Conservation (phyloP, 2,329 filamentous ascomycete species). For the Clonostachys byssicola region DNA sequence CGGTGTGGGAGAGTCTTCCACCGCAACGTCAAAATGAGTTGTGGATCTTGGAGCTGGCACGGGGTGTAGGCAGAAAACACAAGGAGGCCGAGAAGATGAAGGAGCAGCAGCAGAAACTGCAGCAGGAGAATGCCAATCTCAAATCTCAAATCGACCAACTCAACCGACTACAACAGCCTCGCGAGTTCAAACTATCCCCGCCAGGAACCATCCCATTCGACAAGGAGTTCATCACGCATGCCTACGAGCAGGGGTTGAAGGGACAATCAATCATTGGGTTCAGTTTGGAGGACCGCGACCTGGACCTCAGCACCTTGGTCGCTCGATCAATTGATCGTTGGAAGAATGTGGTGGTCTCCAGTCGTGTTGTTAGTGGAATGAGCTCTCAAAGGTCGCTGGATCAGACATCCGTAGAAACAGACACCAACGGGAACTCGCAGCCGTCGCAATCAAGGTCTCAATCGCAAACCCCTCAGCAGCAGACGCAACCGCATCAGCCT, state of each 20-base stretch:
- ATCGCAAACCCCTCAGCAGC: constrained; percentile 14
- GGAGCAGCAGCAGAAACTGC: constrained; percentile 41
- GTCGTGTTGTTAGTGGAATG: constrained; percentile 40
- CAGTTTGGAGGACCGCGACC: constrained; percentile 43
- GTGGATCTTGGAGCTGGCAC: constrained; percentile 58
- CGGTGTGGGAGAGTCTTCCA: constrained; percentile 68
- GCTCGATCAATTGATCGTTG: constrained; percentile 55
- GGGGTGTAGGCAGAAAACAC: constrained; percentile 52
- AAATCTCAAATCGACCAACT: constrained; percentile 56
- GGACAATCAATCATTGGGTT: constrained; percentile 36
- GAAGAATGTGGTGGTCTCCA: constrained; percentile 55
- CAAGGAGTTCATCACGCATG: constrained; percentile 37
- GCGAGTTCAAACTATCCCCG: constrained; percentile 50
- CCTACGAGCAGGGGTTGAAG: constrained; percentile 40
- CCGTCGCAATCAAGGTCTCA: constrained; percentile 10
- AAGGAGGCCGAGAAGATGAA: constrained; percentile 49
- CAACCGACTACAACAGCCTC: constrained; percentile 53
- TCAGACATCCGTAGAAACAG: constrained; percentile 15
- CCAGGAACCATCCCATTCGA: constrained; percentile 50
- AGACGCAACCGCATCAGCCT: constrained; percentile 9
- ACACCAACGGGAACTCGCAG: constrained; percentile 12
- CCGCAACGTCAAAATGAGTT: constrained; percentile 51
- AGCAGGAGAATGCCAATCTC: constrained; percentile 53
- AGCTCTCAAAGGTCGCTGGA: constrained; percentile 44
- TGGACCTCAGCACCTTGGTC: constrained; percentile 47